Percentiles rank a stretch among this genome's conserved stretches.
phyloP scores from a whole-genome alignment of 2,329 filamentous ascomycete genomes.

The Davidsoniella eucalypti region DNA sequence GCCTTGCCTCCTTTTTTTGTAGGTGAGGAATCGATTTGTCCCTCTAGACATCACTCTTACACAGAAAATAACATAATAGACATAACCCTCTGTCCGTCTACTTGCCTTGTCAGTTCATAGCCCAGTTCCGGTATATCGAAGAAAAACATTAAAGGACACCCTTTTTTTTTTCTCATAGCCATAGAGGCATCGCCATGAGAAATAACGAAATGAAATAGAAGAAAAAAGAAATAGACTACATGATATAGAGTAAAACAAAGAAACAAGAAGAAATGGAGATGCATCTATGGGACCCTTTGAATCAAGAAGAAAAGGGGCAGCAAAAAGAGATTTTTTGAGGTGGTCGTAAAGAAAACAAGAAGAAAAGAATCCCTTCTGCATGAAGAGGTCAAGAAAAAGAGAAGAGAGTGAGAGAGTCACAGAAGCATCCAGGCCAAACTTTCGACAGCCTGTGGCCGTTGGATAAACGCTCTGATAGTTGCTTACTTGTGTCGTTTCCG shows the following conservation, averaged over 20 bases:
- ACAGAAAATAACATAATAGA: background rate
- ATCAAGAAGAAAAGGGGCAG: background rate
- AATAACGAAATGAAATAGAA: background rate
- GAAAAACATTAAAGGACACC: too few species aligned
- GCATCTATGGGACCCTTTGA: background rate
- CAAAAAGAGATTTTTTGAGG: conserved; percentile 2
- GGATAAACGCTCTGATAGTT: too few species aligned
- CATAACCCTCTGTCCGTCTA: background rate
- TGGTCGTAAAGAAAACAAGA: background rate
- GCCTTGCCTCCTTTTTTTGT: background rate
- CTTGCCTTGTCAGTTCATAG: too few species aligned
- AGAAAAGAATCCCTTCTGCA: background rate
- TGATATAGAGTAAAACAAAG: conserved; percentile 4
- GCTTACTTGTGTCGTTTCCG: too few species aligned
- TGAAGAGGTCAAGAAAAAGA: background rate
- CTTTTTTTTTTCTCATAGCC: too few species aligned
- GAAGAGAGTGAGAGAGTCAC: background rate
- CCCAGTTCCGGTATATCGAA: too few species aligned
- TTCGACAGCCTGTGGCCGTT: background rate
- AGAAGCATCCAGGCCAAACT: background rate
- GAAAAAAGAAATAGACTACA: conserved; percentile 2
- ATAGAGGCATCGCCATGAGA: background rate
- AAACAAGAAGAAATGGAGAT: conserved; percentile 6
- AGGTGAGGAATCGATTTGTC: background rate
- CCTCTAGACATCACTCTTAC: background rate